Evolutionary conservation across 75 land plant species (phyloP).

Genomic region (Cryptomeria japonica): DNA sequence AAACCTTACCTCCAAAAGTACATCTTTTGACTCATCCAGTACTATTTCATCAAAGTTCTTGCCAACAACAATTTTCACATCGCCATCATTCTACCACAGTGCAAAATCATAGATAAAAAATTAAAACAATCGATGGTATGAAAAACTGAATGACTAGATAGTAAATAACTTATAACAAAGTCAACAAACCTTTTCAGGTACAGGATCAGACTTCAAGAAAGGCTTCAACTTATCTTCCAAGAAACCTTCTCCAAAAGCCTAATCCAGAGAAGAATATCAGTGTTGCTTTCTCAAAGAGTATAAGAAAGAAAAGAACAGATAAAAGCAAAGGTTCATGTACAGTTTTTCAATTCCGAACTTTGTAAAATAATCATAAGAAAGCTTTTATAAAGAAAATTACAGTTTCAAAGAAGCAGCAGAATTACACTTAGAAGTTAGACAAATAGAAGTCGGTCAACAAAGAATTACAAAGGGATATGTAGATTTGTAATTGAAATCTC

Average conservation of each 20-base stretch:
- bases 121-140: background rate
- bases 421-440: background rate
- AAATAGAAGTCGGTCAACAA: background rate
- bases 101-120: background rate
- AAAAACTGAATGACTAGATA: background rate
- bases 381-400: background rate
- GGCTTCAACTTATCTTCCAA: constrained; percentile 75
- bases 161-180: background rate
- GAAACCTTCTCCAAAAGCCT: constrained; percentile 81
- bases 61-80: constrained; percentile 94
- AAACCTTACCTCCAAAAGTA: constrained; percentile 81
- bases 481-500: background rate
- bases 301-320: background rate
- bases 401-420: background rate
- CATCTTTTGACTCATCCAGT: constrained; percentile 96
- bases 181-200: constrained; percentile 77
- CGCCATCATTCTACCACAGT: constrained; percentile 82
- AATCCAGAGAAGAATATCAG: constrained; percentile 7
- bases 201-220: constrained; percentile 85
- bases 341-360: background rate
- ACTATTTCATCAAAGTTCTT: constrained; percentile 95
- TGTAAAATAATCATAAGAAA: background rate
- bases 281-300: background rate
- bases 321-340: background rate
- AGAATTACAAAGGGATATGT: background rate